phyloP scores from a whole-genome alignment of 192 early-diverging fungal species.

The Coemansia sp. region DNA sequence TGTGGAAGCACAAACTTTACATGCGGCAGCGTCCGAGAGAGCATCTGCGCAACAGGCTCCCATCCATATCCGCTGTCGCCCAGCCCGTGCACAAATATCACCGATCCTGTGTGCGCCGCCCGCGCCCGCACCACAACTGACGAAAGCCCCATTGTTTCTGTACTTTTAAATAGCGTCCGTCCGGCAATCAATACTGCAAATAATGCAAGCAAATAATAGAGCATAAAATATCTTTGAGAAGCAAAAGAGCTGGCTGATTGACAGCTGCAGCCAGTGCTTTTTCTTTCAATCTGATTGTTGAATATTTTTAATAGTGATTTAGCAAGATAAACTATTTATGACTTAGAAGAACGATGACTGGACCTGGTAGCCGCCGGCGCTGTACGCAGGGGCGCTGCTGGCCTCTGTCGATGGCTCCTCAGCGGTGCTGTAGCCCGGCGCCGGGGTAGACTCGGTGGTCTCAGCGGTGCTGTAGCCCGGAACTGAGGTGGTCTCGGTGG shows the following conservation, averaged over 20 bases:
- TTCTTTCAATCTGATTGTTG: background rate
- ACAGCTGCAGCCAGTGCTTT: too few relatives aligned
- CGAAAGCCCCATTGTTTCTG: slow-evolving; percentile 29
- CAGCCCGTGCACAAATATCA: slow-evolving; percentile 80
- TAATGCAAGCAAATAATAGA: background rate
- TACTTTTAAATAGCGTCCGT: background rate
- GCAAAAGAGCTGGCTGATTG: too few relatives aligned
- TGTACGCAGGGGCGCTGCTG: slow-evolving; percentile 7
- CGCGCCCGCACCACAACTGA: slow-evolving; percentile 53
- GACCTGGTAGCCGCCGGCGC: slow-evolving; percentile 24
- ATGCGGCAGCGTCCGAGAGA: slow-evolving; percentile 62
- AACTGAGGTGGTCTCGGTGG: slow-evolving; percentile 9
- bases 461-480: slow-evolving; percentile 7
- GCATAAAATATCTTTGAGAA: background rate
- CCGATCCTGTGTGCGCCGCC: slow-evolving; percentile 70
- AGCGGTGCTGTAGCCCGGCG: slow-evolving; percentile 12
- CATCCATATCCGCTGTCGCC: slow-evolving; percentile 69
- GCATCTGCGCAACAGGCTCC: slow-evolving; percentile 36
- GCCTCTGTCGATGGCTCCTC: slow-evolving; percentile 20
- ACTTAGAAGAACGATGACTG: slow-evolving; percentile 35
- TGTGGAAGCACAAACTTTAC: slow-evolving; percentile 91
- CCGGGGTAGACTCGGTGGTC: slow-evolving; percentile 8
- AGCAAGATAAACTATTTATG: background rate
- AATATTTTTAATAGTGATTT: background rate
- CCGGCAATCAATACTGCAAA: background rate